These are phyloP conservation scores for Sophora flavescens DNA, from an alignment of 306 rosid species.

Conservation along the genomic window DNA sequence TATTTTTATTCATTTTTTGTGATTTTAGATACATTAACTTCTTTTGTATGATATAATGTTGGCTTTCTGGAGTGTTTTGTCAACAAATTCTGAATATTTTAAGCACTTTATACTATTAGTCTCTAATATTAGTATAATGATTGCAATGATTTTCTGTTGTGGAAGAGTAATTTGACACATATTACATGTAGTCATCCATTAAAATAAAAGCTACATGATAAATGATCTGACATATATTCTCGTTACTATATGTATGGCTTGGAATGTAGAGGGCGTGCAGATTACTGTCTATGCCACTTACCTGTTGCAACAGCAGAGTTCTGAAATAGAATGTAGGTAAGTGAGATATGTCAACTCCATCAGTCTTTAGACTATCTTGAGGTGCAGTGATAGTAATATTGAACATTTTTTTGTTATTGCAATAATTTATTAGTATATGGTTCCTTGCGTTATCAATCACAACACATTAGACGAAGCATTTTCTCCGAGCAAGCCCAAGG, in stretches of 20 bases:
- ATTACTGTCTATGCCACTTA: not conserved
- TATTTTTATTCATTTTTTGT: too few species aligned
- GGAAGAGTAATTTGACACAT: too few species aligned
- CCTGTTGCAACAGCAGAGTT: slow-evolving; percentile 48
- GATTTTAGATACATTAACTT: too few species aligned
- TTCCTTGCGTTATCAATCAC: slow-evolving; percentile 31
- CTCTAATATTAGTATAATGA: too few species aligned
- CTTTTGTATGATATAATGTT: too few species aligned
- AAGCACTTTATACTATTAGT: too few species aligned
- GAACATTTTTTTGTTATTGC: not conserved
- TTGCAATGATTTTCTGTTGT: too few species aligned
- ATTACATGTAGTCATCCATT: slow-evolving; percentile 37
- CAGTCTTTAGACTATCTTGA: slow-evolving; percentile 49
- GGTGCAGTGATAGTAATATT: slow-evolving; percentile 45
- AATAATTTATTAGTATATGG: slow-evolving; percentile 34
- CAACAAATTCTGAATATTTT: too few species aligned
- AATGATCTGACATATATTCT: not conserved
- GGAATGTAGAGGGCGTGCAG: not conserved
- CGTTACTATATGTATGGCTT: not conserved
- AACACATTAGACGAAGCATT: too few species aligned
- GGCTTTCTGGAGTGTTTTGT: too few species aligned
- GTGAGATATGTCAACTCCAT: slow-evolving; percentile 54
- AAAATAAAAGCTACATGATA: not conserved
- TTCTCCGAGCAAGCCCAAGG: too few species aligned
- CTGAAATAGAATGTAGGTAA: slow-evolving; percentile 25